phyloP scores from a whole-genome alignment of 495 filamentous ascomycete genomes.

The Polyplosphaeria fusca region DNA sequence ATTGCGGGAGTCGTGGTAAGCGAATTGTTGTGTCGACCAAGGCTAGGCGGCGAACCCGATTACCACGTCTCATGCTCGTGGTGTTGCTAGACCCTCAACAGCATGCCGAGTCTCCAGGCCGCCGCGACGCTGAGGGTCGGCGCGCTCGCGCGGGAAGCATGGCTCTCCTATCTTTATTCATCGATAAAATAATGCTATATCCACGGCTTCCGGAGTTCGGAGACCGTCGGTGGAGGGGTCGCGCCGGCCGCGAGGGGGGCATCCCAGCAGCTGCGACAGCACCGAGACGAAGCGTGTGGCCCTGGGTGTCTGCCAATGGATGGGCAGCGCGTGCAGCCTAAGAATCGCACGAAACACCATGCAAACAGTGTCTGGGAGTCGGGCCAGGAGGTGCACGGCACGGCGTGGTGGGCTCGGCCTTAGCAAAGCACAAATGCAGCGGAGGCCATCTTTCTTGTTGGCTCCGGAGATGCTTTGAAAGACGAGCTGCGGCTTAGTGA shows the following conservation, averaged over 20 bases:
- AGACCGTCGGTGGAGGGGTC: neutral
- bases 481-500: conserved; percentile 30
- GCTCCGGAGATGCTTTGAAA: conserved; percentile 35
- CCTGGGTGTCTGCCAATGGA: neutral
- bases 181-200: conserved; percentile 3
- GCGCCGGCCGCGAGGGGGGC: neutral
- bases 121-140: no score
- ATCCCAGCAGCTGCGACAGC: conserved; percentile 4
- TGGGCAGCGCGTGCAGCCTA: neutral
- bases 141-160: no score
- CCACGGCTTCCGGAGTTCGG: conserved; percentile 14
- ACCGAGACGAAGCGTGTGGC: neutral
- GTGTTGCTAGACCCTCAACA: neutral
- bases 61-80: neutral
- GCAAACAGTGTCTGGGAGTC: neutral
- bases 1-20: no score
- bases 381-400: neutral
- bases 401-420: conserved; percentile 24
- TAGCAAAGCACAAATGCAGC: conserved; percentile 23
- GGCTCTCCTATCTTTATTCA: no score
- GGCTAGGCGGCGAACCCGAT: neutral
- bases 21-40: neutral
- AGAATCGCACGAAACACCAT: neutral
- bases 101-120: no score
- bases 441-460: conserved; percentile 10